These are phyloP conservation scores for Medicago lupulina DNA, from an alignment of 306 rosid species.

Conservation along the genomic window DNA sequence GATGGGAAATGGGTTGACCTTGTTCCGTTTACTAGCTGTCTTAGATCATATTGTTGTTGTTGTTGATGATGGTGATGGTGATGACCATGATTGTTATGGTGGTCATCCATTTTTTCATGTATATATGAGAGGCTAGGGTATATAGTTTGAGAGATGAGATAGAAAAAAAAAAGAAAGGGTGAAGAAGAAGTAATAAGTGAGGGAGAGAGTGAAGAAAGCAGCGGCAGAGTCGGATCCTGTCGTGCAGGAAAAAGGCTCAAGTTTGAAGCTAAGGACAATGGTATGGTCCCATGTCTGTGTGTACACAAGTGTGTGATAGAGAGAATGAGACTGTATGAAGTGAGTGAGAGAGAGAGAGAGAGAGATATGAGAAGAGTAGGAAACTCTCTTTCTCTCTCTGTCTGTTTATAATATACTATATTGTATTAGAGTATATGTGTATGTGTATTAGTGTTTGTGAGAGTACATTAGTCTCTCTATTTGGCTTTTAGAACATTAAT, in stretches of 20 bases:
- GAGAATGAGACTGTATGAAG: constrained; percentile 9
- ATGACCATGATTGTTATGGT: constrained; percentile 11
- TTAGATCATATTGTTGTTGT: constrained; percentile 57
- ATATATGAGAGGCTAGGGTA: constrained; percentile 15
- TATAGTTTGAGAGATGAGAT: not conserved
- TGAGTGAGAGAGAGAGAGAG: constrained; percentile 3
- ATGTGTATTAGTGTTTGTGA: not conserved
- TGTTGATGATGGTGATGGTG: not conserved
- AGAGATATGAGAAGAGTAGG: not conserved
- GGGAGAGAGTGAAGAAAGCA: constrained; percentile 39
- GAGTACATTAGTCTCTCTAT: constrained; percentile 15
- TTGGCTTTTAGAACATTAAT: constrained; percentile 39
- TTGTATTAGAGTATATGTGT: not conserved
- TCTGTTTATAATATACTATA: constrained; percentile 11
- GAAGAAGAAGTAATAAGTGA: constrained; percentile 56
- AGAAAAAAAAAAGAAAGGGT: not conserved
- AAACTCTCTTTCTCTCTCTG: constrained; percentile 25
- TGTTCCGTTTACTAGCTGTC: constrained; percentile 61
- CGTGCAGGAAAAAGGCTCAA: constrained; percentile 67
- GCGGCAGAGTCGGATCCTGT: constrained; percentile 93
- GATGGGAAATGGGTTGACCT: constrained; percentile 51
- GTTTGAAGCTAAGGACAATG: constrained; percentile 61
- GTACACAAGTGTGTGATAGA: constrained; percentile 22
- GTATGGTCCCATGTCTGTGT: constrained; percentile 74
- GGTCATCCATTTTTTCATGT: constrained; percentile 74